Conservation (phyloP, 2,329 filamentous ascomycete genomes). For the Blastomyces percursus region DNA sequence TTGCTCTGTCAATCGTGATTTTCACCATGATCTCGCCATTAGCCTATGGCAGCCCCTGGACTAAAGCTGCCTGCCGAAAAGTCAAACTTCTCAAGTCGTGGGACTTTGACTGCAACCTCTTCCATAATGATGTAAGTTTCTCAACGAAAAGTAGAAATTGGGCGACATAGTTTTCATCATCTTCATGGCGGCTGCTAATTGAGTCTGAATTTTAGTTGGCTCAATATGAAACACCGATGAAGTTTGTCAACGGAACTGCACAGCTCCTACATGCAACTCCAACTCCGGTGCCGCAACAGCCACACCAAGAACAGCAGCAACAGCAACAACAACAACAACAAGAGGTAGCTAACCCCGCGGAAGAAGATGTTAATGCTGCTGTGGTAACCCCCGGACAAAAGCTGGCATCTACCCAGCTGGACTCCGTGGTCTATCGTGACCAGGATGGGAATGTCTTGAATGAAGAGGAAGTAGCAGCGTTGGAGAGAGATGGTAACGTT, state of each 20-base stretch:
- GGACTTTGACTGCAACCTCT: conserved; percentile 98
- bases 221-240: conserved; percentile 29
- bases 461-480: conserved; percentile 67
- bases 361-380: conserved; percentile 2
- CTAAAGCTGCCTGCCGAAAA: conserved; percentile 69
- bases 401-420: conserved; percentile 47
- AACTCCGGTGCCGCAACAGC: conserved; percentile 12
- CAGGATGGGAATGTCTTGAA: conserved; percentile 83
- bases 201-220: conserved; percentile 23
- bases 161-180: neutral
- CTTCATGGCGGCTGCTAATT: neutral
- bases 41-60: conserved; percentile 91
- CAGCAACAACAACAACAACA: conserved; percentile 16
- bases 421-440: conserved; percentile 88
- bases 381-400: conserved; percentile 25
- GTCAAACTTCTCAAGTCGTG: conserved; percentile 81
- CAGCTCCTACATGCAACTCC: conserved; percentile 12
- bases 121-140: conserved; percentile 69
- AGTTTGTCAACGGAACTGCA: conserved; percentile 3
- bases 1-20: conserved; percentile 60
- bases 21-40: conserved; percentile 83
- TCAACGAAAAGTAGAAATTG: conserved; percentile 21
- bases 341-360: conserved; percentile 14
- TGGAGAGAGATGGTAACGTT: conserved; percentile 68
- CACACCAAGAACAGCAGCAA: neutral